These are phyloP conservation scores for Ustilago xerochloae DNA, from an alignment of 1,284 basidiomycete genomes.

Conservation along the genomic window DNA sequence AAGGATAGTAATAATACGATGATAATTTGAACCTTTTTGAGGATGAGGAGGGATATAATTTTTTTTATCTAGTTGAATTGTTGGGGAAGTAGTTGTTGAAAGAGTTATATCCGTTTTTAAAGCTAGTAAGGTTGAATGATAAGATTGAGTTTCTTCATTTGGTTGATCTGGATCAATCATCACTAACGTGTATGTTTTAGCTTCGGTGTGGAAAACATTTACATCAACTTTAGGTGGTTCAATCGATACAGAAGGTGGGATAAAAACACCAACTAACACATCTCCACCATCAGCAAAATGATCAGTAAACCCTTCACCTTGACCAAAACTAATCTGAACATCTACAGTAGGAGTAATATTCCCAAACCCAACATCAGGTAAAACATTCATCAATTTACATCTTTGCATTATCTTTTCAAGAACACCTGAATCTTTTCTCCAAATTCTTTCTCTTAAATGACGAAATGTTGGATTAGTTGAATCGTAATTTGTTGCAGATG, in stretches of 20 bases:
- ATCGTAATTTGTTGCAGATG: slow-evolving; percentile 54
- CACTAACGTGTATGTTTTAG: slow-evolving; percentile 85
- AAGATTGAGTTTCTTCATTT: slow-evolving; percentile 75
- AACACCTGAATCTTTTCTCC: slow-evolving; percentile 72
- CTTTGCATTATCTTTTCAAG: slow-evolving; percentile 81
- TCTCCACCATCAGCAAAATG: slow-evolving; percentile 69
- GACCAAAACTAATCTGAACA: slow-evolving; percentile 75
- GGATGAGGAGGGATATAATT: slow-evolving; percentile 87
- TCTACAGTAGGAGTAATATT: slow-evolving; percentile 81
- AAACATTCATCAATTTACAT: slow-evolving; percentile 85
- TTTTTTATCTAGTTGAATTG: slow-evolving; percentile 73
- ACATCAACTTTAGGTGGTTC: slow-evolving; percentile 76
- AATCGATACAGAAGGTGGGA: slow-evolving; percentile 72
- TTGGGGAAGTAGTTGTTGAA: slow-evolving; percentile 4
- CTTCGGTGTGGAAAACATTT: slow-evolving; percentile 82
- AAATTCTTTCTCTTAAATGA: slow-evolving; percentile 82
- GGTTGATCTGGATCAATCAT: slow-evolving; percentile 92
- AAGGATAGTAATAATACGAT: slow-evolving; percentile 82
- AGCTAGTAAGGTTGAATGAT: slow-evolving; percentile 84
- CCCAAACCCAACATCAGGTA: slow-evolving; percentile 84
- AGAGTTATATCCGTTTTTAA: slow-evolving; percentile 75
- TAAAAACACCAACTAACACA: slow-evolving; percentile 77
- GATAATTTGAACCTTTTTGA: slow-evolving; percentile 83
- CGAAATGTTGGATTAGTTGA: slow-evolving; percentile 76
- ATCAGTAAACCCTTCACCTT: slow-evolving; percentile 64